Evolutionary conservation across 768 basidiomycete species (phyloP).

Genomic region (Kwoniella sp.): DNA sequence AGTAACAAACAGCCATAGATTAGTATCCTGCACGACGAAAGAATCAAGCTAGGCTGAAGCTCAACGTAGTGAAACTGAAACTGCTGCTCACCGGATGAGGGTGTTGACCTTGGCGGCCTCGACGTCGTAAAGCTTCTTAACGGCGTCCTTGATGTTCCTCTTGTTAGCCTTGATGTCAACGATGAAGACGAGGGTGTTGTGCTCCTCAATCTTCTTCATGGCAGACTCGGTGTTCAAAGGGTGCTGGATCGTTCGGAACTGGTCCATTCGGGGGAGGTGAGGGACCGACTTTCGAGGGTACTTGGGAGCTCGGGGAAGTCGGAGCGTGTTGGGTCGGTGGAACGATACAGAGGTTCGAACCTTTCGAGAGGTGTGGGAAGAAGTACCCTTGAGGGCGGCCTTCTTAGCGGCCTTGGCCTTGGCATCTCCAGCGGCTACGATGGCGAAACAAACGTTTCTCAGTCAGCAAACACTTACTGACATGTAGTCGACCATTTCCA

Average conservation of each 20-base stretch:
- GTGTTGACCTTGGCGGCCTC: conserved; percentile 97
- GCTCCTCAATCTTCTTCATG: conserved; percentile 99
- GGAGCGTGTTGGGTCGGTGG: conserved; percentile 93
- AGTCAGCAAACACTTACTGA: too few species aligned
- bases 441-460: not conserved
- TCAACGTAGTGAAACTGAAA: too few species aligned
- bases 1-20: too few species aligned
- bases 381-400: conserved; percentile 85
- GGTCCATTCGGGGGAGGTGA: conserved; percentile 92
- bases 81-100: conserved; percentile 77
- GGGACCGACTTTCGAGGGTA: conserved; percentile 95
- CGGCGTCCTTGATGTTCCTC: conserved; percentile 98
- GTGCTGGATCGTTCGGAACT: conserved; percentile 86
- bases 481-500: too few species aligned
- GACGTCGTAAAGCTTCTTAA: conserved; percentile 98
- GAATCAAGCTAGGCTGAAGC: too few species aligned
- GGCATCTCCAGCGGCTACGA: conserved; percentile 56
- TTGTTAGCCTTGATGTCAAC: conserved; percentile 95
- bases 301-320: conserved; percentile 76
- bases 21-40: too few species aligned
- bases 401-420: conserved; percentile 97
- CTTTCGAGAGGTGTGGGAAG: conserved; percentile 76
- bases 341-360: conserved; percentile 83
- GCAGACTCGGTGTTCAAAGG: conserved; percentile 85
- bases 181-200: conserved; percentile 98